Evolutionary conservation across 73 alveolate species (phyloP).

Genomic region (Paramecium pentaurelia): DNA sequence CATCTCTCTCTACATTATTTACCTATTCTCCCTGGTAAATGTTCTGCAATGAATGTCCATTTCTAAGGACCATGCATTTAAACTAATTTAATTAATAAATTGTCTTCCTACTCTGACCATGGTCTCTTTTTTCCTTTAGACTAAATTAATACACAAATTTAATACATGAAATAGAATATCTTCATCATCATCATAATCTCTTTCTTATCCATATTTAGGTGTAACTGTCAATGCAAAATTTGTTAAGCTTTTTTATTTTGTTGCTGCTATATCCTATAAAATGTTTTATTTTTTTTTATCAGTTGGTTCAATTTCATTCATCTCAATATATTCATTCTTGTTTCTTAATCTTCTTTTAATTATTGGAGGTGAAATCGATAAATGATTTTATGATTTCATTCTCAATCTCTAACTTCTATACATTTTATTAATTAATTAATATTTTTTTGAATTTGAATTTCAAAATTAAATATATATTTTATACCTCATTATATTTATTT

Average conservation of each 20-base stretch:
- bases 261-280: slow-evolving; percentile 28
- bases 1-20: slow-evolving; percentile 98
- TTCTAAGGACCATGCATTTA: slow-evolving; percentile 95
- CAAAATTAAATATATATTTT: not conserved
- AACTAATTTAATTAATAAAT: slow-evolving; percentile 85
- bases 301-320: slow-evolving; percentile 31
- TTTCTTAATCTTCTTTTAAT: slow-evolving; percentile 16
- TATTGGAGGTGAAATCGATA: slow-evolving; percentile 41
- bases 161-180: slow-evolving; percentile 33
- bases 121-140: slow-evolving; percentile 82
- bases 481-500: slow-evolving; percentile 6
- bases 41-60: slow-evolving; percentile 95
- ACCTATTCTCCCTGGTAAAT: slow-evolving; percentile 96
- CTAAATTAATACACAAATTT: not conserved
- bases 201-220: slow-evolving; percentile 39
- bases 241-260: slow-evolving; percentile 21
- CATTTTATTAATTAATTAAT: not conserved
- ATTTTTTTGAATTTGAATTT: slow-evolving; percentile 26
- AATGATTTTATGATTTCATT: slow-evolving; percentile 20
- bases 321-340: not conserved
- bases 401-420: slow-evolving; percentile 45
- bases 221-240: slow-evolving; percentile 9
- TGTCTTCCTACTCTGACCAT: slow-evolving; percentile 98
- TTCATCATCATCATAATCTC: slow-evolving; percentile 42
- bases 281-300: slow-evolving; percentile 30